Evolutionary conservation across 495 filamentous ascomycete species (phyloP), one percentile per base, ranked within the genome.

Genomic region (Friedmanniomyces endolithicus): DNA sequence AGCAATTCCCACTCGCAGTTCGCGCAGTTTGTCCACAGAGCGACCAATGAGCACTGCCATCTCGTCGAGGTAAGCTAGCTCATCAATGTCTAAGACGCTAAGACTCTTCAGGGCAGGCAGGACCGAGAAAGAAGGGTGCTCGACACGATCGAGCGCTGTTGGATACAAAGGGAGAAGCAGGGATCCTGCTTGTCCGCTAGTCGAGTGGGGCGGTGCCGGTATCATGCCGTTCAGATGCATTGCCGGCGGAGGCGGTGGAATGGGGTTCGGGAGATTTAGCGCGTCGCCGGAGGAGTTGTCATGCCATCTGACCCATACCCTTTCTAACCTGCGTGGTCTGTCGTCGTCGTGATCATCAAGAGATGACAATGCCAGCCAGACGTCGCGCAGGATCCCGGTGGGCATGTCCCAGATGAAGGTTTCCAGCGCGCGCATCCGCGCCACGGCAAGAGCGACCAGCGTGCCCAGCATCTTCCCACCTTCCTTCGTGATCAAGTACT

Each of bases 371-470:
- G 90, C 83, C 63, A 88, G 77, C 77, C 90, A 97, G 27, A 94
- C 83, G 61, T 94, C 87, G 47, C 88, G 78, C 39, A 90, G 69
- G 23, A 95, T 84, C 0, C 90, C 90, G 0, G 88, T 95, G 0
- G 89, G 88, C 90, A 95, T 95, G 65, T 97, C 90, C 90, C 90
- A 97, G 11, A 88, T 73, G 62, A 97, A 97, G 0, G 82, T 83
- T 67, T 97, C 89, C 19, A 97, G 77, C 58, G 89, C 88, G 22
- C 82, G 73, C 90, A 95, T 95, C 52, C 87, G 80, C 27, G 82
- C 79, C 23, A 95, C 75, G 3, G 88, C 86, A 59, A 90, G 69
- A 14, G 90, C 87, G n/a, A 94, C 88, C 40, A 95, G 70, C 12
- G 87, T 94, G 17, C 89, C 88, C 8, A 97, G 77, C 87, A 95